Percentiles rank a stretch among this genome's conserved stretches.
These are phyloP conservation scores for Pythium aphanidermatum DNA, from an alignment of 352 stramenopile genomes.

Conservation along the genomic window DNA sequence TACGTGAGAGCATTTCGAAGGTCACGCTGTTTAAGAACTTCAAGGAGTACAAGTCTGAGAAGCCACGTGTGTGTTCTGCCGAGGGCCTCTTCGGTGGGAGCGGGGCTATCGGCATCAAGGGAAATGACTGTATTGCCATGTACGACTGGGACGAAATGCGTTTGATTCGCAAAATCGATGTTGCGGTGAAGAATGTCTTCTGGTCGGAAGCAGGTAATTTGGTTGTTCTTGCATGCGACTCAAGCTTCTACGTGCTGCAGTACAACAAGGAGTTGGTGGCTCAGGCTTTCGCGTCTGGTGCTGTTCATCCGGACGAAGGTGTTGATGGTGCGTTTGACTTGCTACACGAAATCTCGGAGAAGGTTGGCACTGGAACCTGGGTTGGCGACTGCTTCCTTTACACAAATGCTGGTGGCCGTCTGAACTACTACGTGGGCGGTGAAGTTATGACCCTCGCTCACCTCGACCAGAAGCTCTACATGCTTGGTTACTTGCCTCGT, in stretches of 20 bases:
- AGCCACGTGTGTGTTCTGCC: constrained; percentile 91
- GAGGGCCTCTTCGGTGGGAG: constrained; percentile 95
- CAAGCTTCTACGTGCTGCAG: constrained; percentile 95
- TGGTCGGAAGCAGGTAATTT: constrained; percentile 97
- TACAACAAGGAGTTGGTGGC: constrained; percentile 91
- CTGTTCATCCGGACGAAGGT: constrained; percentile 90
- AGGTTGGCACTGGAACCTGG: constrained; percentile 95
- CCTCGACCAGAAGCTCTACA: constrained; percentile 94
- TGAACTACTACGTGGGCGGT: constrained; percentile 99
- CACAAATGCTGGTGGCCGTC: constrained; percentile 89
- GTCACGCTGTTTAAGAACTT: constrained; percentile 99
- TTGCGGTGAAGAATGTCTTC: constrained; percentile 95
- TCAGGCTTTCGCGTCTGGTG: constrained; percentile 85
- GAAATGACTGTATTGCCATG: constrained; percentile 95
- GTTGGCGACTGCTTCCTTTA: constrained; percentile 99
- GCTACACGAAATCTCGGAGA: constrained; percentile 96
- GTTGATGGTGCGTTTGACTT: constrained; percentile 98
- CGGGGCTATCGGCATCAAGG: constrained; percentile 94
- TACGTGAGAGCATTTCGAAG: constrained; percentile 94
- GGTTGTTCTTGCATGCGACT: constrained; percentile 93
- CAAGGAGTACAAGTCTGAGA: constrained; percentile 94
- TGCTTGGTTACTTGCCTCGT: constrained; percentile 97
- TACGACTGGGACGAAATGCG: constrained; percentile 98
- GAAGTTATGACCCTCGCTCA: constrained; percentile 98
- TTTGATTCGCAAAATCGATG: constrained; percentile 98